Evolutionary conservation across 129 eudicot species (phyloP).

Genomic region (sunflower (Helianthus annuus)): DNA sequence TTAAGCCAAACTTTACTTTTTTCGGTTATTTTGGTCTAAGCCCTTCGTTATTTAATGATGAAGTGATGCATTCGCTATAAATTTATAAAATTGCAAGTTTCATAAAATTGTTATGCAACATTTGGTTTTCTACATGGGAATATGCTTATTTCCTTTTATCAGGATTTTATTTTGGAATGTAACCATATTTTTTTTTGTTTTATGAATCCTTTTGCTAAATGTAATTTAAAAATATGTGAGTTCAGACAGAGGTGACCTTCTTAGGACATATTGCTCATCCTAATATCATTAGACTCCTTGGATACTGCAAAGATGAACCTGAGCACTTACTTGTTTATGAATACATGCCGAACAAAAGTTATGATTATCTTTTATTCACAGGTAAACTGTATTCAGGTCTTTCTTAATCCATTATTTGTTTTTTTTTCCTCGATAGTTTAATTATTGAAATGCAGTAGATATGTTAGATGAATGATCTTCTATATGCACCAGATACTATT

Average conservation of each 20-base stretch:
- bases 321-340: too few species aligned
- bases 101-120: too few species aligned
- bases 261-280: conserved; percentile 28
- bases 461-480: background rate
- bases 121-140: too few species aligned
- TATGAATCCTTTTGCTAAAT: background rate
- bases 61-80: too few species aligned
- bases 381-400: conserved; percentile 17
- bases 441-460: conserved; percentile 6
- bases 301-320: conserved; percentile 17
- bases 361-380: conserved; percentile 4
- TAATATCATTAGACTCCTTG: conserved; percentile 33
- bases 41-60: too few species aligned
- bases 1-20: too few species aligned
- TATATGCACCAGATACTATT: background rate
- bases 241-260: conserved; percentile 21
- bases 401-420: background rate
- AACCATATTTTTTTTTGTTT: too few species aligned
- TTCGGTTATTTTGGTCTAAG: too few species aligned
- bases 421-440: background rate
- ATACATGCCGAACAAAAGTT: too few species aligned
- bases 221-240: conserved; percentile 3
- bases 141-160: too few species aligned
- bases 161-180: too few species aligned
- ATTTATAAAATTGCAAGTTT: too few species aligned